Conservation (phyloP, 1,284 basidiomycete genomes). For the Cryptococcus neoformans region DNA sequence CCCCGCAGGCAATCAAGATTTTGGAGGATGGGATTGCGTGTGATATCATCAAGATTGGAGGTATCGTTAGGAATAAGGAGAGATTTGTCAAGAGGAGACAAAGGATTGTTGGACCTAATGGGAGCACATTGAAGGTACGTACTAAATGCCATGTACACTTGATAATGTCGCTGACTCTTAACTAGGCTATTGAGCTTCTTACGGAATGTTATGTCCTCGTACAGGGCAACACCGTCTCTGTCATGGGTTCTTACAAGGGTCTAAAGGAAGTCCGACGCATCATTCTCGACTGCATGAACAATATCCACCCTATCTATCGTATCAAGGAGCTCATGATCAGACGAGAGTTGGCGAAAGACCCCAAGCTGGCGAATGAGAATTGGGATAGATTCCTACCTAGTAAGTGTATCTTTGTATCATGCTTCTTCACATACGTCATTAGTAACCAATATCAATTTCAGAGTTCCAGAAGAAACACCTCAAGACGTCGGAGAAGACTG, state of each 20-base stretch:
- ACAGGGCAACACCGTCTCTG: slow-evolving; percentile 96
- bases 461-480: slow-evolving; percentile 90
- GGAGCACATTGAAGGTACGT: slow-evolving; percentile 87
- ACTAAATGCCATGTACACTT: background rate
- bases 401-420: slow-evolving; percentile 21
- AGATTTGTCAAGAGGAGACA: slow-evolving; percentile 95
- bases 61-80: slow-evolving; percentile 91
- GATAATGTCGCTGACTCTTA: background rate
- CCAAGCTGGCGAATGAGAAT: slow-evolving; percentile 86
- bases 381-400: slow-evolving; percentile 97
- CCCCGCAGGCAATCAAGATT: slow-evolving; percentile 73
- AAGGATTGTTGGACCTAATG: slow-evolving; percentile 94
- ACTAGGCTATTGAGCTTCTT: slow-evolving; percentile 92
- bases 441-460: slow-evolving; percentile 6
- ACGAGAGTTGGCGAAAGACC: slow-evolving; percentile 96
- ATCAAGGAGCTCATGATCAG: slow-evolving; percentile 99
- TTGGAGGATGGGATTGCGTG: slow-evolving; percentile 87
- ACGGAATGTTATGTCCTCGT: slow-evolving; percentile 98
- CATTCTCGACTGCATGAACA: slow-evolving; percentile 98
- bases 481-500: slow-evolving; percentile 87
- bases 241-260: slow-evolving; percentile 94
- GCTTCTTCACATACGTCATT: background rate
- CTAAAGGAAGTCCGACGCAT: slow-evolving; percentile 95
- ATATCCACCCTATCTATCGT: slow-evolving; percentile 98
- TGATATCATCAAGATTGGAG: slow-evolving; percentile 98